Evolutionary conservation across 495 filamentous ascomycete species (phyloP), one percentile per base, ranked within the genome.

Genomic region (Astrothelium subdiscretum): DNA sequence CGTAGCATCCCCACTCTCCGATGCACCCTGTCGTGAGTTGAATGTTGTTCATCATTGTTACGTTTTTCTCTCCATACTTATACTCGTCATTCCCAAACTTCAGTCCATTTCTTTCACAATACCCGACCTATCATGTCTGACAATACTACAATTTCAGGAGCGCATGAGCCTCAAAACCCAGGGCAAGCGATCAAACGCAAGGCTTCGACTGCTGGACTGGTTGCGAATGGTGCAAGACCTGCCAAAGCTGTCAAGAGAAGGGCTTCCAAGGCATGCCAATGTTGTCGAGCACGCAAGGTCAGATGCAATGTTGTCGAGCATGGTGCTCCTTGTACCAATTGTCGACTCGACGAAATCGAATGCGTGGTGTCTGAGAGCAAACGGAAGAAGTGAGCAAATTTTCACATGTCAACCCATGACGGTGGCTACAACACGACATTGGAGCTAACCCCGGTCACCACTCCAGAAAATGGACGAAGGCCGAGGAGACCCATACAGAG

Each of bases 321-420:
- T 74, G 87, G 88, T 35, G 84, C 86, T 31, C 91, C 91, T 4
- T 96, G 91, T 71, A 90, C 87, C 22, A 96, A 95, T 75, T 96
- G 91, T 76, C 81, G 88, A 31, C 78, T 91, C 73, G 91, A 96
- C 72, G 85, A 89, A 66, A 90, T 95, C 59, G 87, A 90, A 66
- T 96, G 91, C 75, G 79, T 92, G 42, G 87, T 96, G 10, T 89
- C 89, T 51, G 91, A 95, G 71, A 95, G 91, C 79, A 90, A 91
- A 71, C 83, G 91, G 63, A 86, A 90, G 79, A 95, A 90, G 87
- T 90, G 70, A 81, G 86, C 40, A 31, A 1, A 54, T 22, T 57
- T 31, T 51, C 54, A 63, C 35, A 48, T 42, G 42, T 24, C 26
- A 32, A 11, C 20, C 22, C 29, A 54, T 3, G 5, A 29, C 20